A percentile compares a stretch with the other conserved stretches of the same genome.
Evolutionary conservation across 2,329 filamentous ascomycete genomes (phyloP).

Genomic region (Colletotrichum filicis): DNA sequence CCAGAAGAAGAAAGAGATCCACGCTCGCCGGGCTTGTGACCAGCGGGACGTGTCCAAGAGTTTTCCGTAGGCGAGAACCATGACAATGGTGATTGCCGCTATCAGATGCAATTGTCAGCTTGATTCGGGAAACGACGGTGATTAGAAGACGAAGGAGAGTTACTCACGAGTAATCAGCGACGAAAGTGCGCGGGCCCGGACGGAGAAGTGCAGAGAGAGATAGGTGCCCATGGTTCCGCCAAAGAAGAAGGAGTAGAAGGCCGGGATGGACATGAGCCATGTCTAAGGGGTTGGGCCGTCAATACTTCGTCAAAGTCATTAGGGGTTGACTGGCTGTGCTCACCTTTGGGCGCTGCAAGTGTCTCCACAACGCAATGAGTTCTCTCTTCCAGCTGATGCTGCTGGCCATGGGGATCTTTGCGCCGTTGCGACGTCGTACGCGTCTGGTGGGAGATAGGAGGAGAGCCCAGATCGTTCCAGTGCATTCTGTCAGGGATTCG

Average conservation of each 20-base stretch:
- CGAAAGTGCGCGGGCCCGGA: slow-evolving; percentile 40
- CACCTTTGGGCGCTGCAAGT: slow-evolving; percentile 37
- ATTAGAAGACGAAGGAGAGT: too few species aligned
- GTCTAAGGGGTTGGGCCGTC: slow-evolving; percentile 30
- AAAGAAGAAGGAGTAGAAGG: slow-evolving; percentile 50
- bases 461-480: slow-evolving; percentile 41
- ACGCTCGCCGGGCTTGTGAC: slow-evolving; percentile 10
- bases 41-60: slow-evolving; percentile 17
- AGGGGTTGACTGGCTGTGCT: neutral
- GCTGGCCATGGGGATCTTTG: slow-evolving; percentile 37
- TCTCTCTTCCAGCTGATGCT: slow-evolving; percentile 39
- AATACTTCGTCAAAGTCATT: neutral
- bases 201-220: slow-evolving; percentile 40
- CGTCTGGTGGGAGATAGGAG: slow-evolving; percentile 42
- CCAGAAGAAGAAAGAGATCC: slow-evolving; percentile 21
- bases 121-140: too few species aligned
- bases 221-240: slow-evolving; percentile 44
- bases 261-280: slow-evolving; percentile 39
- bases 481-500: slow-evolving; percentile 34
- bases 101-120: neutral
- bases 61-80: slow-evolving; percentile 13
- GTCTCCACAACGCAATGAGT: slow-evolving; percentile 38
- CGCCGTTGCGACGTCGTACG: slow-evolving; percentile 42
- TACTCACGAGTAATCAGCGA: slow-evolving; percentile 36
- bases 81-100: slow-evolving; percentile 19